Conservation (phyloP, 305 asterid genomes). For the Solanum hybrid region DNA sequence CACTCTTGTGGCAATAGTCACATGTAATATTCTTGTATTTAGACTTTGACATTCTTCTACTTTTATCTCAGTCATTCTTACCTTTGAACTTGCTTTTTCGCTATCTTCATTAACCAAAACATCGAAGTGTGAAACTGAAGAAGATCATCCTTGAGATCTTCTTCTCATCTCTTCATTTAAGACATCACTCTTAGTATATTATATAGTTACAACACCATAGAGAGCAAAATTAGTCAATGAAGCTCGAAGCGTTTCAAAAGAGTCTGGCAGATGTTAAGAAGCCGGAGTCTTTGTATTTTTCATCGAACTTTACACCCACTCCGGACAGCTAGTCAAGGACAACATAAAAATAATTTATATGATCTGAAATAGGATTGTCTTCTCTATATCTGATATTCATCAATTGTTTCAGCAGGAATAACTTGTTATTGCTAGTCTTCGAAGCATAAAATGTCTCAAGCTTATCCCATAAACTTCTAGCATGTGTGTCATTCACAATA, state of each 20-base stretch:
- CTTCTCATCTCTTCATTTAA: background rate
- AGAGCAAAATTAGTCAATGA: background rate
- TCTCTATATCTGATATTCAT: too few species aligned
- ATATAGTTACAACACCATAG: background rate
- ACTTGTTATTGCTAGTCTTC: background rate
- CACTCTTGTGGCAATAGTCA: background rate
- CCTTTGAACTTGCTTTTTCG: background rate
- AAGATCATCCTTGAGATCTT: background rate
- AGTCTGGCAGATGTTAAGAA: background rate
- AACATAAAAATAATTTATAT: background rate
- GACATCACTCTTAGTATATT: background rate
- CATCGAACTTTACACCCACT: background rate
- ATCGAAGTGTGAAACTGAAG: background rate
- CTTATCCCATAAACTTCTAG: background rate
- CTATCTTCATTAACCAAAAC: background rate
- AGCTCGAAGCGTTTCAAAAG: background rate
- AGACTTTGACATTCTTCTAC: background rate
- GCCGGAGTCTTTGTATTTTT: background rate
- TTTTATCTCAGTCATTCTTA: background rate
- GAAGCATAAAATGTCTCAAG: background rate
- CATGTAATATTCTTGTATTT: background rate
- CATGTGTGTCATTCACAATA: background rate
- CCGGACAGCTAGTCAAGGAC: background rate
- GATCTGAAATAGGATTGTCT: background rate
- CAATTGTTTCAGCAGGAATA: background rate